phyloP scores from a whole-genome alignment of 2,329 filamentous ascomycete species.

The Epichloe bromicola region DNA sequence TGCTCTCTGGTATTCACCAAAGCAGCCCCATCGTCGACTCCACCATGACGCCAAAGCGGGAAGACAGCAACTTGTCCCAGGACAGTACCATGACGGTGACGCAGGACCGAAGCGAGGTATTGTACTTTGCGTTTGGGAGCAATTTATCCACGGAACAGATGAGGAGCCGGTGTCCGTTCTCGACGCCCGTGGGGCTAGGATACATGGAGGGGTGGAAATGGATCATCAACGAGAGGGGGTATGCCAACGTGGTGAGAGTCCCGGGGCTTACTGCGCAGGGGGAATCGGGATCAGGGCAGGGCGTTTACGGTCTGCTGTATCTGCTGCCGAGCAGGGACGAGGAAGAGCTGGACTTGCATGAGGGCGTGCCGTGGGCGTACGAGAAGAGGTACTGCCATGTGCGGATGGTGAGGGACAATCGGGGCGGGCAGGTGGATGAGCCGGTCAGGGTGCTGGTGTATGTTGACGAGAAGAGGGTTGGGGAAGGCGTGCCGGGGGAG shows the following conservation, averaged over 20 bases:
- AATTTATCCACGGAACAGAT: slow-evolving; percentile 58
- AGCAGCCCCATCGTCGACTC: not conserved
- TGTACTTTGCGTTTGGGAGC: slow-evolving; percentile 61
- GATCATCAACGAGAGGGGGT: slow-evolving; percentile 55
- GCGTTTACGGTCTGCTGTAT: slow-evolving; percentile 47
- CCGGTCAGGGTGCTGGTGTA: slow-evolving; percentile 41
- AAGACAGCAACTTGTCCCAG: slow-evolving; percentile 22
- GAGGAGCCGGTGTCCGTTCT: slow-evolving; percentile 45
- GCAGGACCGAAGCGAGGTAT: slow-evolving; percentile 21
- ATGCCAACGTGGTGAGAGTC: slow-evolving; percentile 47
- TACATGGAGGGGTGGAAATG: slow-evolving; percentile 44
- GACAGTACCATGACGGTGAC: slow-evolving; percentile 23
- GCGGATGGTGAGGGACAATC: slow-evolving; percentile 13
- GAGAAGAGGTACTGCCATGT: slow-evolving; percentile 32
- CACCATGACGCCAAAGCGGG: slow-evolving; percentile 13
- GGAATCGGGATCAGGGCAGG: not conserved
- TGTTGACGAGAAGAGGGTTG: slow-evolving; percentile 33
- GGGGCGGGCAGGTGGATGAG: slow-evolving; percentile 11
- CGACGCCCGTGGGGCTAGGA: slow-evolving; percentile 43
- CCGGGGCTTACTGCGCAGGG: no score
- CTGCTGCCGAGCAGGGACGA: slow-evolving; percentile 37
- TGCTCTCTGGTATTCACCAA: no score
- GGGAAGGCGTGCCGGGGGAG: slow-evolving; percentile 27
- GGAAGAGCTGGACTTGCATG: slow-evolving; percentile 36
- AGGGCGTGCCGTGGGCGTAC: slow-evolving; percentile 53